Evolutionary conservation across 495 filamentous ascomycete genomes (phyloP), one percentile per base, ranked within the genome.

Genomic region (Penicillium subrubescens): DNA sequence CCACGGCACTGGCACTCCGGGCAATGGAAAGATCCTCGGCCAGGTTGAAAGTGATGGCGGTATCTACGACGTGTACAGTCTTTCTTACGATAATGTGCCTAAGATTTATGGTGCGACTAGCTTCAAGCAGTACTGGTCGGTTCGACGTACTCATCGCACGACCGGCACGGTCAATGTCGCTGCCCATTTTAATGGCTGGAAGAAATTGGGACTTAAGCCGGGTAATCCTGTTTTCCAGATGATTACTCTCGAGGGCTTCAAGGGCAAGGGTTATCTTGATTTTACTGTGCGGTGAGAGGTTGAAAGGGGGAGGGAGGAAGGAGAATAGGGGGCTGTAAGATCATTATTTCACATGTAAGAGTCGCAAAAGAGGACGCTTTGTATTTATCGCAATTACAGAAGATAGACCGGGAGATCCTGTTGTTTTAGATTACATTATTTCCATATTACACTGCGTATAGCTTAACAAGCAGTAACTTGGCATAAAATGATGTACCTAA

Each of bases 41-140:
- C 27, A 33, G n/a, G 29, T 56, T 25, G 8, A 35, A 5, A 56
- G 52, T 35, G 52, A 56, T 21, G 52, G 52, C 52, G 52, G 52
- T 15, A 35, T 35, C 29, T 56, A 56, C 33, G 33, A 56, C 14
- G 52, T 35, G 0, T 56, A 56, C 15, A 35, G 33, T 15, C 23
- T 56, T 5, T 2, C 17, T 2, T 56, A 56, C 11, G 8, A n/a
- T 35, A 35, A 56, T 21, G 52, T 56, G 29, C 27, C 52, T 11
- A 5, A 33, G 3, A 56, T 56, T 11, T 56, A 56, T 12, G 52
- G 52, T 15, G 52, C 21, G n/a, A 56, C 52, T 21, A 33, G 29
- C 52, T 56, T 56, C n/a, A 33, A 35, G 14, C 52, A 56, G 52
- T 56, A 56, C 33, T 56, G 52, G 52, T 56, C 52, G 0, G 52